Evolutionary conservation across 176 grass and related monocot species (phyloP).

Genomic region (Hordeum marinum): DNA sequence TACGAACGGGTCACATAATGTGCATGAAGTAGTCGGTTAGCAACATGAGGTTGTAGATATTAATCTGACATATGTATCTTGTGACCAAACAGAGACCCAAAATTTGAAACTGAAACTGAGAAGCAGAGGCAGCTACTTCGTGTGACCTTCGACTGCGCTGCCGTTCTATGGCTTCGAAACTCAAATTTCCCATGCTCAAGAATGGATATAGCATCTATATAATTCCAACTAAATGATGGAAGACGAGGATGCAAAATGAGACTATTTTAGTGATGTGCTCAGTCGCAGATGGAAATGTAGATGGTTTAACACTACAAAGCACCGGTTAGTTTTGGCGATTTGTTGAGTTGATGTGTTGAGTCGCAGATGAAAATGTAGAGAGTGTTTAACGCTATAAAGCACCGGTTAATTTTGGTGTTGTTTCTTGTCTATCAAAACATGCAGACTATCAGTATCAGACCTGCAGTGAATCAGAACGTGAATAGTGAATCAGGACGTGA

Average conservation of each 20-base stretch:
- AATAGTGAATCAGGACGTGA: too few relatives aligned
- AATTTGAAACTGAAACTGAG: not conserved
- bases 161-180: not conserved
- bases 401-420: slow-evolving; percentile 28
- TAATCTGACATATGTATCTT: slow-evolving; percentile 1
- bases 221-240: not conserved
- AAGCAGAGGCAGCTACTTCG: slow-evolving; percentile 8
- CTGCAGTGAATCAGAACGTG: too few relatives aligned
- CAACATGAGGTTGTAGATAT: not conserved
- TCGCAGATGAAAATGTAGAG: not conserved
- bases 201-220: too few relatives aligned
- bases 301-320: not conserved
- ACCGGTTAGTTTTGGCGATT: not conserved
- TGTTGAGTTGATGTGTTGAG: not conserved
- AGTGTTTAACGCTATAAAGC: not conserved
- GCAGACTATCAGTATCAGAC: too few relatives aligned
- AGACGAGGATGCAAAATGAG: not conserved
- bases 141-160: not conserved
- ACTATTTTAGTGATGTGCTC: not conserved
- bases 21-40: not conserved
- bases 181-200: not conserved
- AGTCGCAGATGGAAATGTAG: not conserved
- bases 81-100: slow-evolving; percentile 12
- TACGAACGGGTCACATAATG: not conserved
- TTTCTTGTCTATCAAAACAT: slow-evolving; percentile 57